These are phyloP conservation scores for Dipteronia sinensis DNA, from an alignment of 345 rosid genomes.

Conservation along the genomic window DNA sequence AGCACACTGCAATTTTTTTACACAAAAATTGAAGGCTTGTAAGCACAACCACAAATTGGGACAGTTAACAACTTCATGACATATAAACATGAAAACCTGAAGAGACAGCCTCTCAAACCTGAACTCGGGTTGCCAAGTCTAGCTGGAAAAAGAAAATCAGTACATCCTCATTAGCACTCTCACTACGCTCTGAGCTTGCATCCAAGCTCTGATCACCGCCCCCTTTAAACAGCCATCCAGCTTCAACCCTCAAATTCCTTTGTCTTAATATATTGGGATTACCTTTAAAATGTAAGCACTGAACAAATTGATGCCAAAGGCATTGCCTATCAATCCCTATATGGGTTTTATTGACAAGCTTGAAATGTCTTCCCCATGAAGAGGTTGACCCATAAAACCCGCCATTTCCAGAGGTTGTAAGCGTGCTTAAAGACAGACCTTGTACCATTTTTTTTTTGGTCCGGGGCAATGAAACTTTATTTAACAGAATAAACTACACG, in stretches of 20 bases:
- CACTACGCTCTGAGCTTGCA: constrained; percentile 76
- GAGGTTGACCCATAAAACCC: constrained; percentile 40
- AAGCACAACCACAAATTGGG: constrained; percentile 6
- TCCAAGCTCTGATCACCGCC: constrained; percentile 58
- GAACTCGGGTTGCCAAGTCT: constrained; percentile 85
- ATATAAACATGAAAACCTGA: background rate
- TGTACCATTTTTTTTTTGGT: constrained; percentile 41
- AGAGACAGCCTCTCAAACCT: constrained; percentile 46
- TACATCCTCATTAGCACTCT: constrained; percentile 88
- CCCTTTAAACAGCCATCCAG: constrained; percentile 82
- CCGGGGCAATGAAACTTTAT: constrained; percentile 21
- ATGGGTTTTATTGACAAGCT: constrained; percentile 34
- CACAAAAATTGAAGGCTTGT: constrained; percentile 16
- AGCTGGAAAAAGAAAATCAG: constrained; percentile 88
- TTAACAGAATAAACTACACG: constrained; percentile 4
- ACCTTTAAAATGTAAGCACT: constrained; percentile 32
- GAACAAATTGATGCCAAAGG: constrained; percentile 34
- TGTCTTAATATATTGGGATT: constrained; percentile 27
- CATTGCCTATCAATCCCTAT: constrained; percentile 36
- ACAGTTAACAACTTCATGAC: background rate
- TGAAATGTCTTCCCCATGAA: constrained; percentile 40
- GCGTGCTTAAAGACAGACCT: constrained; percentile 47
- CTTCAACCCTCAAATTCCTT: constrained; percentile 59
- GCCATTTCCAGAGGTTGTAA: constrained; percentile 46
- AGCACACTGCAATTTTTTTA: constrained; percentile 64